A percentile compares a stretch with the other conserved stretches of the same genome.
These are phyloP conservation scores for Solanum sitiens DNA, from an alignment of 257 asterid genomes.

Conservation along the genomic window DNA sequence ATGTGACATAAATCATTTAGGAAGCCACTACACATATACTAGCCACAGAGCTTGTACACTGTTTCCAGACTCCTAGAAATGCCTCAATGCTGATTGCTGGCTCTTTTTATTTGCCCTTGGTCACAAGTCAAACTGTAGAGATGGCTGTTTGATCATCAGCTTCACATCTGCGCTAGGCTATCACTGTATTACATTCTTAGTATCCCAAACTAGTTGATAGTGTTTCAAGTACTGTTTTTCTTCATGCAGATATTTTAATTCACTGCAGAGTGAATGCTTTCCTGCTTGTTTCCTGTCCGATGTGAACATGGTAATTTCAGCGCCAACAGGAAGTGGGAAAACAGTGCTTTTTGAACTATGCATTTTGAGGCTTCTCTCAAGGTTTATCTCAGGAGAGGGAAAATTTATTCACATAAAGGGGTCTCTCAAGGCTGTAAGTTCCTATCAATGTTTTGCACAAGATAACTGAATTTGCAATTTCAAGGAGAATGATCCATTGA, in stretches of 20 bases:
- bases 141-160: neutral
- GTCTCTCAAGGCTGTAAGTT: slow-evolving; percentile 73
- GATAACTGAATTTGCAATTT: neutral
- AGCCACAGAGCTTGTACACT: neutral
- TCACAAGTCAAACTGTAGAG: neutral
- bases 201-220: neutral
- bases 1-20: neutral
- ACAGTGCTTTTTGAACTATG: slow-evolving; percentile 92
- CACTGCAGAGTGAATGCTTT: slow-evolving; percentile 96
- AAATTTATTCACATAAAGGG: slow-evolving; percentile 56
- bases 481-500: neutral
- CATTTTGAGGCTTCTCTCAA: slow-evolving; percentile 90
- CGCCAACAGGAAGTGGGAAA: slow-evolving; percentile 99
- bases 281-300: slow-evolving; percentile 74
- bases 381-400: slow-evolving; percentile 57
- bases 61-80: neutral
- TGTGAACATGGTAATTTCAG: slow-evolving; percentile 90
- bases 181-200: neutral
- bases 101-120: neutral
- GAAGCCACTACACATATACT: neutral
- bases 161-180: neutral
- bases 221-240: neutral
- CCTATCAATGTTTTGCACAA: neutral
- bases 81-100: neutral
- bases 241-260: slow-evolving; percentile 70